phyloP scores from a whole-genome alignment of 441 rosid species.

The Manihot esculenta region DNA sequence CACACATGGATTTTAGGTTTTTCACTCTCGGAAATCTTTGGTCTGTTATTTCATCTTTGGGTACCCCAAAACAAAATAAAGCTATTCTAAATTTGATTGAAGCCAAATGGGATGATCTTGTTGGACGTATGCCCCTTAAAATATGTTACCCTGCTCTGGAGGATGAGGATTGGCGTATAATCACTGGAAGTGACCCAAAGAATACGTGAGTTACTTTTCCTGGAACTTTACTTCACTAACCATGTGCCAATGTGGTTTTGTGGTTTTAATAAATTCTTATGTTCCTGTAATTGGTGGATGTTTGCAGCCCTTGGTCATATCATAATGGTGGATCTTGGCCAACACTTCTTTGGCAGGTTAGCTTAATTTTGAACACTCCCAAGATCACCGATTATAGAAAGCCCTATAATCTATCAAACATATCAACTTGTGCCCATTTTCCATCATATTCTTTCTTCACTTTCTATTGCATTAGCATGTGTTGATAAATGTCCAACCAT shows the following conservation, averaged over 20 bases:
- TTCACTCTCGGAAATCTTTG: slow-evolving; percentile 91
- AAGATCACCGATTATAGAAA: no score
- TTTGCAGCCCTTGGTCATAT: slow-evolving; percentile 94
- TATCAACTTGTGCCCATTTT: not conserved
- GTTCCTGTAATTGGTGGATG: slow-evolving; percentile 7
- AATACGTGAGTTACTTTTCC: slow-evolving; percentile 58
- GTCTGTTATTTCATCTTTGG: slow-evolving; percentile 79
- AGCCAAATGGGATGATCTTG: slow-evolving; percentile 80
- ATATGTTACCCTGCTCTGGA: slow-evolving; percentile 86
- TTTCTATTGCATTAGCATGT: not conserved
- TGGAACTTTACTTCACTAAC: not conserved
- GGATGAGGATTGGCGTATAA: slow-evolving; percentile 82
- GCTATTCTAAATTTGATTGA: slow-evolving; percentile 72
- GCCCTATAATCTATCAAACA: not conserved
- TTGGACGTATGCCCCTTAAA: slow-evolving; percentile 90
- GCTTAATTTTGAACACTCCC: slow-evolving; percentile 11
- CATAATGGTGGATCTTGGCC: slow-evolving; percentile 99
- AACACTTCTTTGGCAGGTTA: slow-evolving; percentile 94
- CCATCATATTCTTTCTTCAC: not conserved
- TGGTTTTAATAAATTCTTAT: not conserved
- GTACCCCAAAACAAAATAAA: slow-evolving; percentile 82
- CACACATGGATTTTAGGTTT: slow-evolving; percentile 97
- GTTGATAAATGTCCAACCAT: not conserved
- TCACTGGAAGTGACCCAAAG: slow-evolving; percentile 94
- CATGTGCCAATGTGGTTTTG: not conserved